Conservation (phyloP, 78 protist genomes). For the Polysphondylium violaceum region DNA sequence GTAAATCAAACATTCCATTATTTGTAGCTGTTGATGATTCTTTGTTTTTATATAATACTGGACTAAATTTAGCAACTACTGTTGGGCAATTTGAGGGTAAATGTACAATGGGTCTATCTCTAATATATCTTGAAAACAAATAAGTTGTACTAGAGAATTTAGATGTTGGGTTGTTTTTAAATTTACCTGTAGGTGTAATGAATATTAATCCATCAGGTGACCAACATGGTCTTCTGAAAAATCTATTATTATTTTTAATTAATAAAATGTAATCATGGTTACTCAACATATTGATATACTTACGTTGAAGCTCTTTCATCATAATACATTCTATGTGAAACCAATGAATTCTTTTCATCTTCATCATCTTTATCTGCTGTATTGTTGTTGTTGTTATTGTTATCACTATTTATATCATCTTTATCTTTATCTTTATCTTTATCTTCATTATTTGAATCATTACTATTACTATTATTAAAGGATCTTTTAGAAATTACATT, state of each 20-base stretch:
- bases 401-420: not conserved
- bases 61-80: slow-evolving; percentile 52
- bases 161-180: slow-evolving; percentile 16
- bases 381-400: slow-evolving; percentile 18
- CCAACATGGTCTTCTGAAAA: slow-evolving; percentile 77
- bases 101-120: slow-evolving; percentile 41
- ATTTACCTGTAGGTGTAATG: slow-evolving; percentile 74
- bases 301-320: slow-evolving; percentile 70
- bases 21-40: not conserved
- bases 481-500: slow-evolving; percentile 36
- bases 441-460: not conserved
- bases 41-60: slow-evolving; percentile 19
- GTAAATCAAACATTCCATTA: not conserved
- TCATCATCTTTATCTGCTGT: not conserved
- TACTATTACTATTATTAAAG: slow-evolving; percentile 18
- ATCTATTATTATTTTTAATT: slow-evolving; percentile 3
- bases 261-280: too few relatives aligned
- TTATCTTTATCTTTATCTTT: not conserved
- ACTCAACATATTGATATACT: not conserved
- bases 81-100: slow-evolving; percentile 64
- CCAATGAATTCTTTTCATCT: not conserved
- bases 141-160: slow-evolving; percentile 48
- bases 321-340: slow-evolving; percentile 56
- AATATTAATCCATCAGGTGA: slow-evolving; percentile 76
- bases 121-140: slow-evolving; percentile 60